Base-by-base conservation (phyloP, 352 stramenopile genomes). In the Globisporangium perplexum region DNA sequence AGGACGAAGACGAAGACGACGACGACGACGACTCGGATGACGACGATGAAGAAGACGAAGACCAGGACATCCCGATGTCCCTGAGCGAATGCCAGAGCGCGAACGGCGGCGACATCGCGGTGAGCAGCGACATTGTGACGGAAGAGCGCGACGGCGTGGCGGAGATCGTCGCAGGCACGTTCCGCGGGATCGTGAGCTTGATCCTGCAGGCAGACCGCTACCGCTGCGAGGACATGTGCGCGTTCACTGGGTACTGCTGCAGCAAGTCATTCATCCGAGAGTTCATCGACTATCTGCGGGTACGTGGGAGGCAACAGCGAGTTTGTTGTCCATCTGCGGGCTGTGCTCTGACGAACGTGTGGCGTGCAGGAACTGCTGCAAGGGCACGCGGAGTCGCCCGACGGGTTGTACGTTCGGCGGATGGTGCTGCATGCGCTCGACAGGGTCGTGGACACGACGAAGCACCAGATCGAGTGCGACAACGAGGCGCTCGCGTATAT, bases 391-490 rank as follows among this genome's bases (percentile, higher is more conserved):
- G 50, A 51, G 11, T 54, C 57, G 23, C 61, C 61, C 12, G 55
- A 71, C 39, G 43, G 65, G 0, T 60, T 80, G 36, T 90, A 88
- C 43, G 74, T 87, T 26, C 74, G 80, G 18, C 79, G 84, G 0
- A 83, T 94, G 63, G 68, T 88, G 28, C 65, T 94, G 7, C 76
- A 86, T 42, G 77, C 74, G n/a, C 60, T 95, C 3, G 74, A 93
- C 68, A 74, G 74, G 50, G 69, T 92, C 47, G 79, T 91, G 15
- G 67, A 90, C 50, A 88, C 76, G 43, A 64, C 93, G 41, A 83
- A 90, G 61, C 77, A 91, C 39, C 77, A 72, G 30, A 71, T 89
- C n/a, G 66, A 85, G 50, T 71, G 78, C 22, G 63, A 90, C 57
- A 68, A 64, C 35, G 67, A 79, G 4, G 61, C 86, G 4, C 90